Evolutionary conservation across 345 rosid species (phyloP), one percentile per base, ranked within the genome.

Genomic region (Linum lewisii): DNA sequence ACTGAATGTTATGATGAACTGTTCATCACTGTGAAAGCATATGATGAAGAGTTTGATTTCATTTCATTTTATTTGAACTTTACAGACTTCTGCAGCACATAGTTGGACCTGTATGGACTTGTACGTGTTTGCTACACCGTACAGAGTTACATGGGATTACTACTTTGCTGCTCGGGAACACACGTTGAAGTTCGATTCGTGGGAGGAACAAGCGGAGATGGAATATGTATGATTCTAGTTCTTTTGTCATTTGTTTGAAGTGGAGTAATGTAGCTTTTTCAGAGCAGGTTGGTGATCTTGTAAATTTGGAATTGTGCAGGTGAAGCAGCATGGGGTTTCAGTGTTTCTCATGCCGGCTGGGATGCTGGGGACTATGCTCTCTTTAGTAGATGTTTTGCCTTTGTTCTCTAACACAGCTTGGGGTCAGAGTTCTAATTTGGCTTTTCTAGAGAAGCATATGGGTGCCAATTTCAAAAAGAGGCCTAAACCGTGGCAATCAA

Each of bases 31-130:
- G 19, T 49, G 19, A 15, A 49, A n/a, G 52, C 52, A 19, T 5
- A 14, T 49, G 5, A 4, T 49, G 18, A 51, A 42, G 47, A 9
- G 54, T 51, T 52, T 52, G 16, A 29, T 20, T 60, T 29, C 24
- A 54, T 69, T 62, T 37, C n/a, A 15, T 14, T 44, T 50, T 29
- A 29, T 8, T 29, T 29, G 34, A n/a, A n/a, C n/a, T n/a, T n/a
- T 73, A 59, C 82, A 93, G 99, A 87, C 95, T 51, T 81, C 86
- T 21, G 78, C 75, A 21, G 91, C 99, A 0, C 95, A 85, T 63
- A 93, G 99, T 69, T 89, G 96, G 88, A 83, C 97, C 3, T 89
- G 99, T 69, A 87, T 89, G 95, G 99, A 93, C 74, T 72, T 93
- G 24, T 93, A 93, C 70, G 99, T 93, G 22, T 93, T 93, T 62